These are phyloP conservation scores for Cavenderia fasciculata DNA, from an alignment of 78 protist genomes.

Conservation along the genomic window DNA sequence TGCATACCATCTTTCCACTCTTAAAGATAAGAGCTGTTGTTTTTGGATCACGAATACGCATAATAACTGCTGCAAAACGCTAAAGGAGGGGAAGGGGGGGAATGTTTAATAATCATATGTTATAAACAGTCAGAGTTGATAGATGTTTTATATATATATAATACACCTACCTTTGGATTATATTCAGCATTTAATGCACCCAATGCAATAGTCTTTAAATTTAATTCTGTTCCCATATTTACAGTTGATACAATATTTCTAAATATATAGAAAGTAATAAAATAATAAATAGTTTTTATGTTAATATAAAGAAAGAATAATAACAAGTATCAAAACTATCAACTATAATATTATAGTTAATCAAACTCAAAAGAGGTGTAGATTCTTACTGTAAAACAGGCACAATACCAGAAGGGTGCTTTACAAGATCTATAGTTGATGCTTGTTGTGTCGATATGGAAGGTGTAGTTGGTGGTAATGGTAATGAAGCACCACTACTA, in stretches of 20 bases:
- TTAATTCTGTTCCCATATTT: conserved; percentile 88
- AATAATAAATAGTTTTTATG: neutral
- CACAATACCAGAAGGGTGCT: conserved; percentile 86
- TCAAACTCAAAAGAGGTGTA: too few relatives aligned
- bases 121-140: neutral
- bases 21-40: conserved; percentile 96
- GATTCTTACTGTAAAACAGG: conserved; percentile 79
- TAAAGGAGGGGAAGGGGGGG: neutral
- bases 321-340: neutral
- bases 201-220: conserved; percentile 92
- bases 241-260: conserved; percentile 97
- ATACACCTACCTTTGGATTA: conserved; percentile 94
- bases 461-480: too few relatives aligned
- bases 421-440: conserved; percentile 41
- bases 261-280: neutral
- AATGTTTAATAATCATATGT: neutral
- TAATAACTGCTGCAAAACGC: conserved; percentile 97
- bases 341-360: neutral
- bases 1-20: conserved; percentile 96
- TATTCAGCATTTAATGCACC: conserved; percentile 98
- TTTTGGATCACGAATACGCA: conserved; percentile 97
- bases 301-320: neutral
- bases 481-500: too few relatives aligned
- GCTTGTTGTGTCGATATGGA: too few relatives aligned
- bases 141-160: neutral